These are phyloP conservation scores for Thielaviopsis musarum DNA, from an alignment of 2,329 filamentous ascomycete genomes.

Conservation along the genomic window DNA sequence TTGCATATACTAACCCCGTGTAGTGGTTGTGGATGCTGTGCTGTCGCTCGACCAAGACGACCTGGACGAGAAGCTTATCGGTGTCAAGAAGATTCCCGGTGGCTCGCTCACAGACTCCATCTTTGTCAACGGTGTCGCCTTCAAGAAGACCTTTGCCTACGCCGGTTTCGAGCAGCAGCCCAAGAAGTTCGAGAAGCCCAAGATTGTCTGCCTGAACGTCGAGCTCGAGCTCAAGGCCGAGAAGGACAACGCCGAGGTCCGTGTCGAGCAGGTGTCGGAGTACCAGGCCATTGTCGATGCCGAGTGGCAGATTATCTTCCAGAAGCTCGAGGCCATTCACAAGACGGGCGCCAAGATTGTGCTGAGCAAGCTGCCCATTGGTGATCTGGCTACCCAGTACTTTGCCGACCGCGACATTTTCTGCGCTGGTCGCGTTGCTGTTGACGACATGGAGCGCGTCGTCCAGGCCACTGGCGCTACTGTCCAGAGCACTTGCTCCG, in stretches of 20 bases:
- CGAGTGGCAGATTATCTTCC: conserved; percentile 99
- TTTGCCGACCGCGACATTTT: conserved; percentile 97
- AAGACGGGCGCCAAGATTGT: conserved; percentile 95
- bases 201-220: conserved; percentile 94
- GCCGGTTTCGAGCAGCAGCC: conserved; percentile 98
- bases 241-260: conserved; percentile 97
- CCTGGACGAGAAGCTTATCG: conserved; percentile 93
- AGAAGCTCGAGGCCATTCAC: conserved; percentile 91
- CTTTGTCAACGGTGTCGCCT: conserved; percentile 94
- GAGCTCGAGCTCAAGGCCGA: conserved; percentile 97
- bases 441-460: conserved; percentile 89
- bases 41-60: conserved; percentile 91
- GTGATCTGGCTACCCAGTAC: conserved; percentile 92
- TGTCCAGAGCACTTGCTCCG: conserved; percentile 88
- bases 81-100: conserved; percentile 94
- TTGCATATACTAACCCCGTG: conserved; percentile 9
- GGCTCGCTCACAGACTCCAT: conserved; percentile 91
- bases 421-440: conserved; percentile 83
- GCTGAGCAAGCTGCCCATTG: conserved; percentile 90
- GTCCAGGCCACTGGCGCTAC: conserved; percentile 87
- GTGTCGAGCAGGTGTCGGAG: conserved; percentile 94
- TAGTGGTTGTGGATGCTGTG: conserved; percentile 96
- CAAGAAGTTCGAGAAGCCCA: conserved; percentile 83
- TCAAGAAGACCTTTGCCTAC: conserved; percentile 99
- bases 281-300: conserved; percentile 99